Conservation (phyloP, 2,329 filamentous ascomycete species). For the Aspergillus calidoustus region DNA sequence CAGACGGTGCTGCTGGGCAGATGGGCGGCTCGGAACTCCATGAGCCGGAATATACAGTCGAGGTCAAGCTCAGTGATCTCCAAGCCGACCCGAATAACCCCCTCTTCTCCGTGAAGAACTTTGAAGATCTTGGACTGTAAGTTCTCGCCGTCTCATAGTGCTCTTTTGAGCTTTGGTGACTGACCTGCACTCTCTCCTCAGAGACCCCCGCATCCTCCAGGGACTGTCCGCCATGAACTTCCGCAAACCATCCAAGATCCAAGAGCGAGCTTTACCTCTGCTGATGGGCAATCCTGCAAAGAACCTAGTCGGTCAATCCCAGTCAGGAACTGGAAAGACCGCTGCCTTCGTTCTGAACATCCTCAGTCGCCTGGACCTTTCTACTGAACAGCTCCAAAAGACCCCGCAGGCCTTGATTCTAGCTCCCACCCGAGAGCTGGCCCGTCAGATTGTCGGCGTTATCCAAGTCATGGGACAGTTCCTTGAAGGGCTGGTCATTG, state of each 20-base stretch:
- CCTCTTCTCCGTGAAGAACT: constrained; percentile 80
- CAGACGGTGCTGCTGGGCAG: constrained; percentile 45
- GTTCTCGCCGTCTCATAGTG: constrained; percentile 39
- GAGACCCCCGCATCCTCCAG: constrained; percentile 69
- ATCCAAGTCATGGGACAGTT: constrained; percentile 83
- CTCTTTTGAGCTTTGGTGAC: background rate
- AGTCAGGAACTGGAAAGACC: constrained; percentile 97
- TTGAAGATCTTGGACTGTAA: constrained; percentile 85
- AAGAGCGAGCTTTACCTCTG: constrained; percentile 90
- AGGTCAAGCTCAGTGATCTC: constrained; percentile 88
- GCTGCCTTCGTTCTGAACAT: constrained; percentile 95
- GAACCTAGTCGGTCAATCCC: constrained; percentile 98
- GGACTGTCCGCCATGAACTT: constrained; percentile 84
- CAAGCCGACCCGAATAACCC: constrained; percentile 86
- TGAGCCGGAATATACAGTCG: constrained; percentile 83
- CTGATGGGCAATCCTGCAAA: constrained; percentile 83
- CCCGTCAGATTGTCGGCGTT: constrained; percentile 89
- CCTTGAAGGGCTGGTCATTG: constrained; percentile 73
- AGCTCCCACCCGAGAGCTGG: constrained; percentile 91
- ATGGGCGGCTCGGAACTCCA: constrained; percentile 58
- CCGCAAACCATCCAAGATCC: constrained; percentile 95
- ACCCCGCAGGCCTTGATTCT: constrained; percentile 83
- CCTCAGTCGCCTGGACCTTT: constrained; percentile 81
- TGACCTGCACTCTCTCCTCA: constrained; percentile 32
- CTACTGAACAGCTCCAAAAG: constrained; percentile 57